Conservation (phyloP, 805 yeast genomes). For the Hanseniaspora lachancei region DNA sequence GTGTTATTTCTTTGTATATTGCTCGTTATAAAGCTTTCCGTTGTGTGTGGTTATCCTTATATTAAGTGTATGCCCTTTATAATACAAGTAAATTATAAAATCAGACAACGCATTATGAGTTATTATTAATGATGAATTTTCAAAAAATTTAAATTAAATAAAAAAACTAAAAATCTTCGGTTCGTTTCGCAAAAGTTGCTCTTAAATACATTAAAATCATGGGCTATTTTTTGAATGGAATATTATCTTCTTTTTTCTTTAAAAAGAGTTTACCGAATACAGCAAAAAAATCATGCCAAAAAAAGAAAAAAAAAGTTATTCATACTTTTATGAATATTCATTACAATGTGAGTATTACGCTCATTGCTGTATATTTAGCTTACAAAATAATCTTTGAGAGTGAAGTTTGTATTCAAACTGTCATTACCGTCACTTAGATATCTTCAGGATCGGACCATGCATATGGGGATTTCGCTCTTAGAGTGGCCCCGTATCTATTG, state of each 20-base stretch:
- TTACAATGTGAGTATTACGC: no score
- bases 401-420: no score
- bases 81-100: background rate
- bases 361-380: no score
- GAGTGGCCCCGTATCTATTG: conserved; percentile 34
- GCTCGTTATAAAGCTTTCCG: conserved; percentile 12
- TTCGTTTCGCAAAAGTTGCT: background rate
- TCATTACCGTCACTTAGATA: background rate
- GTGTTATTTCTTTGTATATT: background rate
- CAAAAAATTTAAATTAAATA: background rate
- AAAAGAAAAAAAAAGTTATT: no score
- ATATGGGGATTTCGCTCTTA: conserved; percentile 35
- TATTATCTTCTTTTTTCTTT: background rate
- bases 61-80: background rate
- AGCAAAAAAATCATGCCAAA: no score
- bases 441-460: conserved; percentile 29
- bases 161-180: background rate
- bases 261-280: background rate
- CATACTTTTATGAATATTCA: no score
- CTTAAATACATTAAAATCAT: background rate
- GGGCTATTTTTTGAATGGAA: background rate
- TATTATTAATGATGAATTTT: no score
- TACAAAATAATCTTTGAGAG: no score
- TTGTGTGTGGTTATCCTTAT: background rate
- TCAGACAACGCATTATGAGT: no score